phyloP scores from a whole-genome alignment of 192 early-diverging fungal species.

The Phlyctochytrium arcticum region DNA sequence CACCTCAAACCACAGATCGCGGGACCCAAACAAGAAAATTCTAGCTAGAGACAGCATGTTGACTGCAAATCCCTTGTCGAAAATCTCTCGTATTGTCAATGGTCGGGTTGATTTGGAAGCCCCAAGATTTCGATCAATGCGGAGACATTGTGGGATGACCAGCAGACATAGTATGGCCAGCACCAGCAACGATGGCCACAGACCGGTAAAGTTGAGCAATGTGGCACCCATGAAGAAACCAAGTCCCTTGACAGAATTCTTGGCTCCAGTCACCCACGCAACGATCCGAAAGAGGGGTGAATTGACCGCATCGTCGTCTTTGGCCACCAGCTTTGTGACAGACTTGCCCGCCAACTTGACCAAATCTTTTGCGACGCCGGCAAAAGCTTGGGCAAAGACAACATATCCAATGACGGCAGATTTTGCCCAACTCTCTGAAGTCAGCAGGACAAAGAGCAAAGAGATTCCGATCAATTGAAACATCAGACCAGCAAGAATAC shows the following conservation, averaged over 20 bases:
- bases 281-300: slow-evolving; percentile 38
- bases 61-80: slow-evolving; percentile 22
- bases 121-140: slow-evolving; percentile 23
- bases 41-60: slow-evolving; percentile 40
- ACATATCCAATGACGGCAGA: slow-evolving; percentile 35
- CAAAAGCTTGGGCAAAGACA: slow-evolving; percentile 33
- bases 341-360: slow-evolving; percentile 46
- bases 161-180: slow-evolving; percentile 20
- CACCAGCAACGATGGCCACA: slow-evolving; percentile 32
- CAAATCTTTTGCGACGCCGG: slow-evolving; percentile 45
- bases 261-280: slow-evolving; percentile 43
- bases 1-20: slow-evolving; percentile 46
- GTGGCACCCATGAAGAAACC: slow-evolving; percentile 43
- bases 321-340: slow-evolving; percentile 40
- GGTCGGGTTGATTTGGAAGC: slow-evolving; percentile 1
- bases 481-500: slow-evolving; percentile 28
- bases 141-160: background rate
- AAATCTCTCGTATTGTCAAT: slow-evolving; percentile 24
- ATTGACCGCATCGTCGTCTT: background rate
- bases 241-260: slow-evolving; percentile 47
- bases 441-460: slow-evolving; percentile 28
- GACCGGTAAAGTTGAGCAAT: slow-evolving; percentile 25
- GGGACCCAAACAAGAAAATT: slow-evolving; percentile 42
- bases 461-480: slow-evolving; percentile 40
- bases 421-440: slow-evolving; percentile 18